Base-by-base conservation (phyloP, 495 filamentous ascomycete species). In the Geoglossum glabrum region DNA sequence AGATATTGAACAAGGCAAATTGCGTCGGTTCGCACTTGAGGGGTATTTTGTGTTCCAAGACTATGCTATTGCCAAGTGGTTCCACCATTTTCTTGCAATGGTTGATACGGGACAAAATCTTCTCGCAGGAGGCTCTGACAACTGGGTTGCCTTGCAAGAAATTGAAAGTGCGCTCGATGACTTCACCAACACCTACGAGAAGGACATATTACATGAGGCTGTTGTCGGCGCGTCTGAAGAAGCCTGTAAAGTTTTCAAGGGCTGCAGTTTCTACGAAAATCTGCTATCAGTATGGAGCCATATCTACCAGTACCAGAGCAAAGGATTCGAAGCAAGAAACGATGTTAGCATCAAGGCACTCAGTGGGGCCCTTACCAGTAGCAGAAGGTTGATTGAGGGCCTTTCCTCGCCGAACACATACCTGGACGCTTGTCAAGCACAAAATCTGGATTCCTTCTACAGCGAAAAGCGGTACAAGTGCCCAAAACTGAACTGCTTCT, bases 391-490 rank as follows among this genome's bases (percentile, higher is more conserved):
- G 11, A 4, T 50, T 21, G 46, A 50, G n/a, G 3, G 3, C 6
- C 21, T 50, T 4, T 9, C 46, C 21, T 26, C 46, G 4, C 21
- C 15, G 17, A n/a, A n/a, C 15, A 8, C 43, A 6, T 47, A 4
- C 17, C 6, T 17, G 5, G 43, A 47, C 43, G 6, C 43, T 6
- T 38, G 15, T 3, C 6, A 51, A 43, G 55, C 45, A 55, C 50
- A 63, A 26, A 64, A 33, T 1, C 57, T 69, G 17, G 23, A 59
- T 23, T 52, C 52, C 21, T 70, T 64, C 13, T 72, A 74, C 59
- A 71, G 71, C 2, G 50, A 56, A n/a, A 59, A 65, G 15, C 58
- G 64, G 21, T 71, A 65, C 63, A 74, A 74, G 61, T 76, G 73
- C 60, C 61, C 65, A 9, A 67, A 67, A 34, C 56, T 72, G 3